Percentiles rank a stretch among this genome's conserved stretches.
Evolutionary conservation across 352 stramenopile genomes (phyloP).

Genomic region (Blastocystis sp.): DNA sequence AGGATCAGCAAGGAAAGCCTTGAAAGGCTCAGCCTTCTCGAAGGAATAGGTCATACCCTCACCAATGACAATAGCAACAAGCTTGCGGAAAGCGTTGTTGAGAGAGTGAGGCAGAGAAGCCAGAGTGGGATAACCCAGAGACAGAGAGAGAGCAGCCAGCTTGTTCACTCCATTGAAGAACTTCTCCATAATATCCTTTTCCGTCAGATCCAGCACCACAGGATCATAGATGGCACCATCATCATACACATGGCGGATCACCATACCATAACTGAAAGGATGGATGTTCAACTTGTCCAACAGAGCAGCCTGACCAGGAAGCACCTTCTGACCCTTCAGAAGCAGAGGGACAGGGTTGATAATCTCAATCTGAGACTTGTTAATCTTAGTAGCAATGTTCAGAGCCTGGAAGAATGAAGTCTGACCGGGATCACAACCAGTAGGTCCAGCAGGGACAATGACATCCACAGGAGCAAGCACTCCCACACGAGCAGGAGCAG

Average conservation of each 20-base stretch:
- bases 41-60: constrained; percentile 88
- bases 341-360: constrained; percentile 88
- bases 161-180: constrained; percentile 84
- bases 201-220: constrained; percentile 93
- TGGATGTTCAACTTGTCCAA: constrained; percentile 97
- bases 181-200: constrained; percentile 88
- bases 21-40: constrained; percentile 88
- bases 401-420: constrained; percentile 99
- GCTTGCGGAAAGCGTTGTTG: constrained; percentile 93
- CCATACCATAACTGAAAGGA: constrained; percentile 96
- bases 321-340: constrained; percentile 88
- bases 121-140: constrained; percentile 88
- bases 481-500: constrained; percentile 89
- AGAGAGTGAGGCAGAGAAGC: constrained; percentile 95
- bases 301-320: constrained; percentile 91
- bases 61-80: constrained; percentile 88
- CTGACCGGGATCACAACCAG: constrained; percentile 95
- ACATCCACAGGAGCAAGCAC: constrained; percentile 87
- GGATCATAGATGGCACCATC: constrained; percentile 96
- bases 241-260: constrained; percentile 92
- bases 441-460: constrained; percentile 88
- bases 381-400: constrained; percentile 98
- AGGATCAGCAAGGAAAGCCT: constrained; percentile 86
- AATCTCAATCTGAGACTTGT: constrained; percentile 99
- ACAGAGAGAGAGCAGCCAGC: constrained; percentile 86